Evolutionary conservation across 2,329 filamentous ascomycete species (phyloP).

Genomic region (Fusarium sp.): DNA sequence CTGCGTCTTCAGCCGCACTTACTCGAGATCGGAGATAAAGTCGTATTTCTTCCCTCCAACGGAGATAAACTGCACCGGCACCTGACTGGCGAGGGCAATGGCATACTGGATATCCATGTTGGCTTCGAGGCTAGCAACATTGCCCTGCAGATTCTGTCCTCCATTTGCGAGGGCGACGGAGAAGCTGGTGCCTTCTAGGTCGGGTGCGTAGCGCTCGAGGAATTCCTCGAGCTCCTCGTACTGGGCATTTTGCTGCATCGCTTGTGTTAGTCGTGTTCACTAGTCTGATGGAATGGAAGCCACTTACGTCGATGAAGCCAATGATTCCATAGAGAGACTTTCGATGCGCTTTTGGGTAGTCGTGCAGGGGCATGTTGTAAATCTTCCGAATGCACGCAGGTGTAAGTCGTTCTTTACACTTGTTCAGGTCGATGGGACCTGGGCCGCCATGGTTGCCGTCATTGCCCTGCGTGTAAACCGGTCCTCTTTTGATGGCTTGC

Average conservation of each 20-base stretch:
- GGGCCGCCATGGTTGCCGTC: conserved; percentile 29
- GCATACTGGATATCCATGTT: conserved; percentile 59
- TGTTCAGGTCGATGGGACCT: conserved; percentile 30
- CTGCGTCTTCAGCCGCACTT: conserved; percentile 25
- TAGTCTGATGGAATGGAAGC: background rate
- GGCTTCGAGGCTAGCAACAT: conserved; percentile 51
- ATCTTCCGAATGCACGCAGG: conserved; percentile 62
- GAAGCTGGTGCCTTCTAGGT: conserved; percentile 69
- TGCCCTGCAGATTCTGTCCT: conserved; percentile 66
- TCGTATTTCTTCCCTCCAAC: conserved; percentile 52
- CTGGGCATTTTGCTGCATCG: conserved; percentile 63
- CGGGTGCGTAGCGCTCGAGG: conserved; percentile 67
- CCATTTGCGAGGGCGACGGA: conserved; percentile 70
- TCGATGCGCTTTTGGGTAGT: conserved; percentile 70
- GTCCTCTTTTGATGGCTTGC: background rate
- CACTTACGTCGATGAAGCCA: conserved; percentile 59
- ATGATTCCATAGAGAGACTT: conserved; percentile 76
- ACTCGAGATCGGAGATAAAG: conserved; percentile 55
- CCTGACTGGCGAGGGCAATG: conserved; percentile 52
- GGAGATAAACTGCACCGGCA: conserved; percentile 54
- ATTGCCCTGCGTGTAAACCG: conserved; percentile 6
- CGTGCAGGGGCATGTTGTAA: conserved; percentile 58
- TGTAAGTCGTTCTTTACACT: conserved; percentile 58
- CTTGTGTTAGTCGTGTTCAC: conserved; percentile 15
- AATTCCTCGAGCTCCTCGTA: conserved; percentile 71